Evolutionary conservation across 768 basidiomycete species (phyloP), one percentile per base, ranked within the genome.

Genomic region (Collybiopsis confluens): DNA sequence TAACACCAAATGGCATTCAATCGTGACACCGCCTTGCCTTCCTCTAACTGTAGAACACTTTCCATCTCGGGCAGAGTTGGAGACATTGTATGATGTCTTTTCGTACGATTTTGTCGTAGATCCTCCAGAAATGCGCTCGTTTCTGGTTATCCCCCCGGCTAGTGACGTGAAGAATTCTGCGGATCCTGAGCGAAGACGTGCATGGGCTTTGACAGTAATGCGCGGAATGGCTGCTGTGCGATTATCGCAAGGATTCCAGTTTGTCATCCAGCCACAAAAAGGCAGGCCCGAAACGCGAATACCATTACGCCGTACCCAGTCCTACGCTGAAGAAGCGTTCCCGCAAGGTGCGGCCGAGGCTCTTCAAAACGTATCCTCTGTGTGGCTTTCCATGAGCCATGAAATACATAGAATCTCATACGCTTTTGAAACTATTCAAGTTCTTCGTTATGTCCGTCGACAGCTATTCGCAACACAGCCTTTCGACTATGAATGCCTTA

Each of bases 321-420:
- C 83, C 23, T 83, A 73, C 0, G 73, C 72, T 9, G 85, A 76
- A 38, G 70, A 83, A 18, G 60, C 72, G 38, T 72, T 67, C 3
- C 79, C 81, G 2, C 80, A 78, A 60, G 88, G 89, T 3, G 82
- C 86, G 1, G 80, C 87, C 2, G 83, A 86, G 42, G 79, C 88
- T 47, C 72, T 86, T 60, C 72, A 70, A 23, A 43, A 49, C 24
- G 79, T 85, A 37, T 68, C 68, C 47, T 86, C 93, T 1, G 86
- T 97, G 6, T 98, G 89, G 71, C 77, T 98, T 51, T 92, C 92
- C 60, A 94, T 95, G 82, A 88, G 87, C 65, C 96, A 98, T 65
- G 92, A 96, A 68, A 92, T 98, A 40, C 96, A 98, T 68, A 78
- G 88, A 23, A 85, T 99, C 56, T 86, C 88, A 38, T 98, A 94